Base-by-base conservation (phyloP, 768 basidiomycete genomes). In the Boletus edulis region DNA sequence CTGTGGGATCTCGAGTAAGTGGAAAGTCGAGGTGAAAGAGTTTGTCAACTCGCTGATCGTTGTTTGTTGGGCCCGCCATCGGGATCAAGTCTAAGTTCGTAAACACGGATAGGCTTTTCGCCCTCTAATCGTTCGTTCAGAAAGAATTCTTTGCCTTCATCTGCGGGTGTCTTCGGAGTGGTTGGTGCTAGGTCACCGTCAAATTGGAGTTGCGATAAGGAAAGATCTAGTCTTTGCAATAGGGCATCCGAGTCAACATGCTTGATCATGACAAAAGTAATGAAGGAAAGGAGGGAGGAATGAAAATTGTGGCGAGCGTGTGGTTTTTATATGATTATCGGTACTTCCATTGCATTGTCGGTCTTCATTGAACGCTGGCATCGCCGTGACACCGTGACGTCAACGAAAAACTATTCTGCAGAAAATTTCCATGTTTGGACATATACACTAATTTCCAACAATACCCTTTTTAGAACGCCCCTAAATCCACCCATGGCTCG, bases 51-150 rank as follows among this genome's bases (percentile, higher is more conserved):
- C 62, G 93, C 96, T 61, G 89, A 85, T 74, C 86, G 83, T 62
- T 89, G 86, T 71, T 91, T 88, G 67, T 79, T 81, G 2, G 97
- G 96, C 15, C 91, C 92, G 41, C 97, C 97, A 73, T 98, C 92
- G 14, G 87, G 79, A 66, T 94, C 93, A 35, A 99, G 79, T 46
- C 78, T 76, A 35, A 99, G 81, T 72, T 95, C 89, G 65, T 93
- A 96, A 17, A 98, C 94, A 58, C 78, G 80, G 42, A 98, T 81
- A 6, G 86, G 87, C 4, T 73, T 70, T 60, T 89, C 88, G 37
- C 80, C 82, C 15, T 75, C 70, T 9, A 63, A 70, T 46, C 76
- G 61, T 29, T 75, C 69, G 5, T 83, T 80, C 62, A 87, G 79
- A 64, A 97, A 97, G 76, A 91, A 97, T 35, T 87, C 87, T 68